Conservation (phyloP, 2,329 filamentous ascomycete genomes). For the Ophiostoma himal-ulmi region DNA sequence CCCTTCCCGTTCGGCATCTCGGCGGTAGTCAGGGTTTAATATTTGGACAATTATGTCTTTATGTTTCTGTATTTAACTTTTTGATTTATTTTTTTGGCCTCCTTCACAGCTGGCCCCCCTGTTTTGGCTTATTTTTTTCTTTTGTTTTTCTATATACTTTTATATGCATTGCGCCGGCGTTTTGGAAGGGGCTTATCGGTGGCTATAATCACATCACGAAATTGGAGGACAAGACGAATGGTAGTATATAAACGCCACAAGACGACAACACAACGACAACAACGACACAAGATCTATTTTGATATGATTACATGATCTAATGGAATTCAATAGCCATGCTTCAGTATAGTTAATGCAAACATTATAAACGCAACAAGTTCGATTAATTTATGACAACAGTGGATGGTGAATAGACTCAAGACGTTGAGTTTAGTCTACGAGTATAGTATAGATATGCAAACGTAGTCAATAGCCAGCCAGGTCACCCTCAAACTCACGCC, state of each 20-base stretch:
- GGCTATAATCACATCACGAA: slow-evolving; percentile 12
- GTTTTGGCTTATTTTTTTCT: background rate
- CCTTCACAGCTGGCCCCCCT: background rate
- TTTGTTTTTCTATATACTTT: slow-evolving; percentile 14
- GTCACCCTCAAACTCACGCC: background rate
- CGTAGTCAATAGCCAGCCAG: background rate
- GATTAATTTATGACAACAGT: background rate
- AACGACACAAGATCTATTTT: background rate
- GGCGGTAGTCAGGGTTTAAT: slow-evolving; percentile 6
- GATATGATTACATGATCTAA: background rate
- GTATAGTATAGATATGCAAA: background rate
- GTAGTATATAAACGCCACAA: background rate
- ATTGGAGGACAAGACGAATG: slow-evolving; percentile 5
- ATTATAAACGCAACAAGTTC: background rate
- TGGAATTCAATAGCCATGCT: background rate
- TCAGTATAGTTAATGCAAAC: background rate
- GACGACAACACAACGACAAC: slow-evolving; percentile 1
- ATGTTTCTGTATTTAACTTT: slow-evolving; percentile 16
- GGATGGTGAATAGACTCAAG: background rate
- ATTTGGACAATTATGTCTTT: background rate
- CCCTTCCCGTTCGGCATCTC: slow-evolving; percentile 15
- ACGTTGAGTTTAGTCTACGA: background rate
- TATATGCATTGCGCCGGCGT: slow-evolving; percentile 23
- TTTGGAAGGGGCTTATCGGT: slow-evolving; percentile 12
- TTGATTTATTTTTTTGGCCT: slow-evolving; percentile 10